Evolutionary conservation across 768 basidiomycete species (phyloP).

Genomic region (Auriscalpium microsporum): DNA sequence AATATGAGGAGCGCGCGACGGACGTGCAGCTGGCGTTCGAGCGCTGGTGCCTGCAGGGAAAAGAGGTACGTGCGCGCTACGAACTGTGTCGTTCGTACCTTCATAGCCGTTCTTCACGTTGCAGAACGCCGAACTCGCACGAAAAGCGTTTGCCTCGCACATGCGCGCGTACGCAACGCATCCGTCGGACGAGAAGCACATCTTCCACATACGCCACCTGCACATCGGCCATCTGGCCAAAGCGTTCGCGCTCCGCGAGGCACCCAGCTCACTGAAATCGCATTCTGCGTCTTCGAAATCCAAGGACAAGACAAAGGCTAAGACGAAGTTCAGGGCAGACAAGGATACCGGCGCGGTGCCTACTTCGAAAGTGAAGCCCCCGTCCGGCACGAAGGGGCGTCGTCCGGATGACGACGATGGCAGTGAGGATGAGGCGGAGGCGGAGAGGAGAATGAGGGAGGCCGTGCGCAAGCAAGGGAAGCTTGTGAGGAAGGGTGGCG

Average conservation of each 20-base stretch:
- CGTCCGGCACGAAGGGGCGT: constrained; percentile 5
- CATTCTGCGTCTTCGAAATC: constrained; percentile 8
- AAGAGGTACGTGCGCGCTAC: constrained; percentile 40
- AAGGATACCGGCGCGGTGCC: neutral
- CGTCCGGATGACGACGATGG: constrained; percentile 20
- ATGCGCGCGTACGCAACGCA: constrained; percentile 97
- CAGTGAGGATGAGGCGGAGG: constrained; percentile 27
- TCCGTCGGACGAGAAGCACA: constrained; percentile 88
- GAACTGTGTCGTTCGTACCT: constrained; percentile 1
- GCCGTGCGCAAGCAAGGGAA: constrained; percentile 80
- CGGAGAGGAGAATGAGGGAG: constrained; percentile 79
- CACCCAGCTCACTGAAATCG: constrained; percentile 42
- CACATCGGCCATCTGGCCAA: constrained; percentile 94
- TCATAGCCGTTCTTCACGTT: constrained; percentile 2
- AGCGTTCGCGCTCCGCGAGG: constrained; percentile 83
- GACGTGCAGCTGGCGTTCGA: constrained; percentile 94
- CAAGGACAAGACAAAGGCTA: constrained; percentile 1
- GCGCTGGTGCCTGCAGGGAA: constrained; percentile 74
- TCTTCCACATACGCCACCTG: constrained; percentile 91
- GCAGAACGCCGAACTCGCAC: constrained; percentile 71
- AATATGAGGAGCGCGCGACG: constrained; percentile 86
- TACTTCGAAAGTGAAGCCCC: constrained; percentile 7
- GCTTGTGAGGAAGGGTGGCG: constrained; percentile 70
- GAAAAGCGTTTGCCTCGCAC: constrained; percentile 84
- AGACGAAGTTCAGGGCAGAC: constrained; percentile 4